Conservation (phyloP, 345 rosid species). For the Sonneratia caseolaris region DNA sequence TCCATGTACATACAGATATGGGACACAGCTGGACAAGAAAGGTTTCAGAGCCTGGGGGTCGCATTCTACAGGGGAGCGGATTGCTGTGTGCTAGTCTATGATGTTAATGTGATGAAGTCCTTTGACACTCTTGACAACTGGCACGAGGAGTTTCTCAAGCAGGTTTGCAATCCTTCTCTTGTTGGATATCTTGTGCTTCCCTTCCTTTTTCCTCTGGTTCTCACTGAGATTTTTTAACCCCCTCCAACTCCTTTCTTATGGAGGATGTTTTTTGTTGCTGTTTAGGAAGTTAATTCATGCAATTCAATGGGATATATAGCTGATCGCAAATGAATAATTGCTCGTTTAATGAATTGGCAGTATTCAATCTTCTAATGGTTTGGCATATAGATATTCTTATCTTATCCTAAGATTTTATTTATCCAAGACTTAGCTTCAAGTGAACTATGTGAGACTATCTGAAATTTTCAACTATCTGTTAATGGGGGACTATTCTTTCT, state of each 20-base stretch:
- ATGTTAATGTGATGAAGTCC: slow-evolving; percentile 78
- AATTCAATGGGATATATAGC: background rate
- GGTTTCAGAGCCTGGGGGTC: slow-evolving; percentile 94
- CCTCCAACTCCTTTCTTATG: background rate
- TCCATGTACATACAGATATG: slow-evolving; percentile 47
- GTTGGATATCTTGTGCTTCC: background rate
- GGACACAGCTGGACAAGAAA: slow-evolving; percentile 98
- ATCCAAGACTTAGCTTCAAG: background rate
- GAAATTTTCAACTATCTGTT: background rate
- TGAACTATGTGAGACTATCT: background rate
- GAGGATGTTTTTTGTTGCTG: background rate
- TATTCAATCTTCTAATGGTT: background rate
- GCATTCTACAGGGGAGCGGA: slow-evolving; percentile 98
- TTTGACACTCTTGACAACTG: slow-evolving; percentile 89
- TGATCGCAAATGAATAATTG: background rate
- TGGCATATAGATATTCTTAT: background rate
- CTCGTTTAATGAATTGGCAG: background rate
- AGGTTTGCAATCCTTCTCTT: slow-evolving; percentile 33
- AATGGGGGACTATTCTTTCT: background rate
- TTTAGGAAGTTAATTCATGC: background rate
- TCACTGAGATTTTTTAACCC: background rate
- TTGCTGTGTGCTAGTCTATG: slow-evolving; percentile 89
- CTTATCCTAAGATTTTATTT: background rate
- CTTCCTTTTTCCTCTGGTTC: background rate
- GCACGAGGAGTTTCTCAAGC: slow-evolving; percentile 98